Percentiles rank a stretch among this genome's conserved stretches.
phyloP scores from a whole-genome alignment of 306 rosid species.

The Senna tora region DNA sequence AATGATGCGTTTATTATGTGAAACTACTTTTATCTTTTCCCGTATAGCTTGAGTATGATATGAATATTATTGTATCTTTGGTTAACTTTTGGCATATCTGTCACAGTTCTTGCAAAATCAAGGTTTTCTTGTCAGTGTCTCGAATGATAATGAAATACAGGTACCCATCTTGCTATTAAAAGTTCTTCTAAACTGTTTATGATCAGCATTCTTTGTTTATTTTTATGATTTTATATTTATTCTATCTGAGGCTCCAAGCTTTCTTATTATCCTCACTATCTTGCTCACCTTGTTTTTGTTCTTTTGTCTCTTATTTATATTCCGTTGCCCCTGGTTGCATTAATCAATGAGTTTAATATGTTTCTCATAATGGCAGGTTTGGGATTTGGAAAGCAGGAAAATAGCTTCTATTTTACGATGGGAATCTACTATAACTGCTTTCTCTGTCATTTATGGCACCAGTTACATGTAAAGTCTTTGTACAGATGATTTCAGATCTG shows the following conservation, averaged over 20 bases:
- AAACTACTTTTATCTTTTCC: slow-evolving; percentile 9
- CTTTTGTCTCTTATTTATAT: not conserved
- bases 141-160: slow-evolving; percentile 83
- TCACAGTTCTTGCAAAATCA: slow-evolving; percentile 85
- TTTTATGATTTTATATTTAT: slow-evolving; percentile 8
- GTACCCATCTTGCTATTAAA: slow-evolving; percentile 45
- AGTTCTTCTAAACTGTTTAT: slow-evolving; percentile 22
- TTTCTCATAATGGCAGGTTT: slow-evolving; percentile 74
- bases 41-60: not conserved
- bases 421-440: slow-evolving; percentile 91
- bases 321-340: slow-evolving; percentile 18
- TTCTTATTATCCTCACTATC: slow-evolving; percentile 30
- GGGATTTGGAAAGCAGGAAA: slow-evolving; percentile 83
- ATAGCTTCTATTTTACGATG: slow-evolving; percentile 73
- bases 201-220: slow-evolving; percentile 3
- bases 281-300: slow-evolving; percentile 8
- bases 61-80: slow-evolving; percentile 30
- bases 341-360: slow-evolving; percentile 42
- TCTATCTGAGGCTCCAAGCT: slow-evolving; percentile 8
- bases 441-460: slow-evolving; percentile 81
- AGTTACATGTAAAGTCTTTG: slow-evolving; percentile 70
- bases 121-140: slow-evolving; percentile 80
- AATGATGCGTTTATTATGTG: slow-evolving; percentile 20
- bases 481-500: slow-evolving; percentile 39
- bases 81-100: slow-evolving; percentile 13